These are phyloP conservation scores for Schwanniomyces etchellsii DNA, from an alignment of 1,139 yeast genomes.

Conservation along the genomic window DNA sequence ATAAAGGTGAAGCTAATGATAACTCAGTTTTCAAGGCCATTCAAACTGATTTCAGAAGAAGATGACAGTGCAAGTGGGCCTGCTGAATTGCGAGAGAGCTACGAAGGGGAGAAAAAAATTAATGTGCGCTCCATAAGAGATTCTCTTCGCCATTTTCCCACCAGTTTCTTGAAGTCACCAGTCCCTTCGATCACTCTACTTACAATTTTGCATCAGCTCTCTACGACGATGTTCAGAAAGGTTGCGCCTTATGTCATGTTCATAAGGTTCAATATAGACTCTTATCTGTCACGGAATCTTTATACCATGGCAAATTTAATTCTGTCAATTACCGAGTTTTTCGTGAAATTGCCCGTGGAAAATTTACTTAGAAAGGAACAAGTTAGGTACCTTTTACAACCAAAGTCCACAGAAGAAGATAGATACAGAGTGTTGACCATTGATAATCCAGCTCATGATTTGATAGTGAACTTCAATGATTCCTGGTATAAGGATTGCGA, in stretches of 20 bases:
- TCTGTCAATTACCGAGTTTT: constrained; percentile 60
- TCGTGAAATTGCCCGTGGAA: constrained; percentile 80
- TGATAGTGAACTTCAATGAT: constrained; percentile 44
- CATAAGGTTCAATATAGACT: constrained; percentile 62
- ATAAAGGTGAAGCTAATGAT: constrained; percentile 73
- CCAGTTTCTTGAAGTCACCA: constrained; percentile 48
- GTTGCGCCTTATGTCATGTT: constrained; percentile 71
- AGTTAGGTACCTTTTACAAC: constrained; percentile 50
- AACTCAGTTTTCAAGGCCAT: constrained; percentile 39
- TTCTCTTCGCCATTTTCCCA: constrained; percentile 31
- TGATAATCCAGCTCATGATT: constrained; percentile 35
- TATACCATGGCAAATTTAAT: constrained; percentile 50
- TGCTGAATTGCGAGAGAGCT: background rate
- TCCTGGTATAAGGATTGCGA: constrained; percentile 15
- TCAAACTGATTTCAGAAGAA: constrained; percentile 3
- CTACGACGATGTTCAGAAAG: constrained; percentile 57
- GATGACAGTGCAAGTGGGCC: constrained; percentile 4
- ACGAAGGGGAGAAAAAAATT: constrained; percentile 2
- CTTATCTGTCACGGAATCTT: constrained; percentile 56
- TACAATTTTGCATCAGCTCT: constrained; percentile 58
- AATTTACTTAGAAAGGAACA: constrained; percentile 83
- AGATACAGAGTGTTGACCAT: constrained; percentile 31
- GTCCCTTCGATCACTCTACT: constrained; percentile 44
- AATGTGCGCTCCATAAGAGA: constrained; percentile 35
- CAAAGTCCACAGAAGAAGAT: constrained; percentile 28